Evolutionary conservation across 306 rosid species (phyloP).

Genomic region (Vicia villosa): DNA sequence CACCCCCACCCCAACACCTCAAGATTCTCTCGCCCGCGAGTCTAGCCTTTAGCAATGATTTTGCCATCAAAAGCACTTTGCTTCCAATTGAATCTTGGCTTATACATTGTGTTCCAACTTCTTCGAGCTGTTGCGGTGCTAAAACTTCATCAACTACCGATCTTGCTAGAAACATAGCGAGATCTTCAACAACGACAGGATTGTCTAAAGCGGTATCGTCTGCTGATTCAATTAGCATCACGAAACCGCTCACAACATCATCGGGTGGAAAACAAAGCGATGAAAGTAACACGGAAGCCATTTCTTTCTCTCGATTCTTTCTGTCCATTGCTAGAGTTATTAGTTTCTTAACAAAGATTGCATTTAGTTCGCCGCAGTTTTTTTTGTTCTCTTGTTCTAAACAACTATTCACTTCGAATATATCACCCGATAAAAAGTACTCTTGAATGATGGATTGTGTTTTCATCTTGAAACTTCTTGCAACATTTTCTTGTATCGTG

Average conservation of each 20-base stretch:
- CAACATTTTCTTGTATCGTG: constrained; percentile 46
- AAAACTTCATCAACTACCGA: constrained; percentile 70
- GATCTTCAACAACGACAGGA: constrained; percentile 73
- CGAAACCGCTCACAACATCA: constrained; percentile 68
- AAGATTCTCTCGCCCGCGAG: constrained; percentile 68
- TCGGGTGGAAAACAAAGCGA: constrained; percentile 67
- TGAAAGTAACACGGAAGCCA: constrained; percentile 71
- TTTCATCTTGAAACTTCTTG: constrained; percentile 59
- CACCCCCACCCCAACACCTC: constrained; percentile 86
- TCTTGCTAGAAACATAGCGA: constrained; percentile 75
- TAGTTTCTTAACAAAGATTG: constrained; percentile 65
- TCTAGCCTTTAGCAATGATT: constrained; percentile 61
- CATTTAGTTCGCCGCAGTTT: constrained; percentile 49
- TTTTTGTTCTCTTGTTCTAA: constrained; percentile 54
- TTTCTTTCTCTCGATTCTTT: constrained; percentile 77
- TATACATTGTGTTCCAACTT: constrained; percentile 55
- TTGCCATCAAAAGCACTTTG: constrained; percentile 63
- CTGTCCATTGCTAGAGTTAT: constrained; percentile 74
- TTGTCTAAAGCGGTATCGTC: constrained; percentile 74
- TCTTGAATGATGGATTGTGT: constrained; percentile 64
- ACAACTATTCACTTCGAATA: constrained; percentile 53
- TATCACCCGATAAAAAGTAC: constrained; percentile 71
- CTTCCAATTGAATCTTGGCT: constrained; percentile 52
- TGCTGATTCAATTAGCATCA: constrained; percentile 70
- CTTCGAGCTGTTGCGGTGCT: constrained; percentile 70